Percentiles rank a stretch among this genome's conserved stretches.
phyloP scores from a whole-genome alignment of 1,139 yeast species.

The Meyerozyma sp. region DNA sequence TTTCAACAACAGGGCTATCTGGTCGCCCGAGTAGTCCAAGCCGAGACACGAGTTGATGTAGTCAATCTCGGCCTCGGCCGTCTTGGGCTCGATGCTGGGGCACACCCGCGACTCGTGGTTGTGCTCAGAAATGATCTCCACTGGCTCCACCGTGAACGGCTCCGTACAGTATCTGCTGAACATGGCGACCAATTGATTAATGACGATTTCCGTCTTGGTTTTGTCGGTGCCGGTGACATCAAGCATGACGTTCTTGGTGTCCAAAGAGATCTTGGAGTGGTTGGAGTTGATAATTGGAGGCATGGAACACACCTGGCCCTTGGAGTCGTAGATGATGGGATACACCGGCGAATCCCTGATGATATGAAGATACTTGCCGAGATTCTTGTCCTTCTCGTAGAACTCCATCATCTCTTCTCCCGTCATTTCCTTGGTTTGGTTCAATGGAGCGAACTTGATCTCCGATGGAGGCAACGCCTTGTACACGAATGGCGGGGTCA shows the following conservation, averaged over 20 bases:
- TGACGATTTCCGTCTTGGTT: conserved; percentile 87
- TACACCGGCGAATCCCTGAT: conserved; percentile 85
- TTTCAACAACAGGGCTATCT: conserved; percentile 61
- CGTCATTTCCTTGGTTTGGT: conserved; percentile 71
- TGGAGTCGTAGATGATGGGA: conserved; percentile 83
- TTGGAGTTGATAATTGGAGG: conserved; percentile 97
- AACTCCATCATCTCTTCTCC: conserved; percentile 84
- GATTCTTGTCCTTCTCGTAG: conserved; percentile 84
- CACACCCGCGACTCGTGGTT: conserved; percentile 71
- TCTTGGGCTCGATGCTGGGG: conserved; percentile 69
- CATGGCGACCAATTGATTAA: conserved; percentile 92
- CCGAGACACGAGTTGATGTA: conserved; percentile 94
- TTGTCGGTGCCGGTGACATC: conserved; percentile 95
- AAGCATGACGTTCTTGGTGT: conserved; percentile 84
- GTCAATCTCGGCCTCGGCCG: conserved; percentile 67
- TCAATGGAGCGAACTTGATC: conserved; percentile 76
- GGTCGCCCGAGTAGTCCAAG: conserved; percentile 60
- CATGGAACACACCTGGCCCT: conserved; percentile 77
- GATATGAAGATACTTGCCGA: conserved; percentile 84
- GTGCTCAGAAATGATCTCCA: conserved; percentile 77
- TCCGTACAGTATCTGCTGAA: conserved; percentile 79
- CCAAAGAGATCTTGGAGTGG: conserved; percentile 78
- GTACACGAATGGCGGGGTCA: conserved; percentile 83
- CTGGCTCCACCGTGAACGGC: conserved; percentile 84
- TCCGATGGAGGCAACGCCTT: conserved; percentile 80